These are phyloP conservation scores for Hypoxylon fragiforme DNA, from an alignment of 495 filamentous ascomycete species.

Conservation along the genomic window DNA sequence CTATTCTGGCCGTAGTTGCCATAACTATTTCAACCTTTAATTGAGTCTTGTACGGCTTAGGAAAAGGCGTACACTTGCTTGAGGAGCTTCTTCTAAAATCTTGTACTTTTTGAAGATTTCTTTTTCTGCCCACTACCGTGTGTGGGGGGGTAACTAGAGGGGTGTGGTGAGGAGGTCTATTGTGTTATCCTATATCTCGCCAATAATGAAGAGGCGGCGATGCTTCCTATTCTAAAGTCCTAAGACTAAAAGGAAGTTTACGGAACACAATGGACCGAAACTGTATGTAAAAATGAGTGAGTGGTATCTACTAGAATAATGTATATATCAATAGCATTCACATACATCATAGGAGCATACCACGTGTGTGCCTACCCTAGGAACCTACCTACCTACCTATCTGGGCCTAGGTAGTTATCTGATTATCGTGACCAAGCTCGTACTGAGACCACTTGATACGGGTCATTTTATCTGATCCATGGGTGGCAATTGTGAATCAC, in stretches of 20 bases:
- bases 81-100: constrained; percentile 5
- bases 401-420: no score
- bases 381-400: no score
- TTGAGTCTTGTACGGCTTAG: constrained; percentile 6
- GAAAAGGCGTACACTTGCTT: constrained; percentile 2
- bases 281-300: constrained; percentile 22
- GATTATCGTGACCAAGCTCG: no score
- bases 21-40: constrained; percentile 10
- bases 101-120: constrained; percentile 26
- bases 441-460: no score
- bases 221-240: constrained; percentile 17
- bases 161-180: constrained; percentile 1
- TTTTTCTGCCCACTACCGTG: constrained; percentile 14
- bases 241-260: constrained; percentile 9
- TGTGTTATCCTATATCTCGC: constrained; percentile 21
- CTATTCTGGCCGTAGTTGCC: constrained; percentile 11
- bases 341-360: constrained; percentile 11
- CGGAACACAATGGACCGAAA: constrained; percentile 16
- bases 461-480: no score
- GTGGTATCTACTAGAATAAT: constrained; percentile 17
- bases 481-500: no score
- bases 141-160: background rate
- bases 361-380: no score
- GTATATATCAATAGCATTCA: constrained; percentile 28
- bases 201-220: constrained; percentile 9